These are phyloP conservation scores for Pholiota molesta DNA, from an alignment of 768 basidiomycete genomes.

Conservation along the genomic window DNA sequence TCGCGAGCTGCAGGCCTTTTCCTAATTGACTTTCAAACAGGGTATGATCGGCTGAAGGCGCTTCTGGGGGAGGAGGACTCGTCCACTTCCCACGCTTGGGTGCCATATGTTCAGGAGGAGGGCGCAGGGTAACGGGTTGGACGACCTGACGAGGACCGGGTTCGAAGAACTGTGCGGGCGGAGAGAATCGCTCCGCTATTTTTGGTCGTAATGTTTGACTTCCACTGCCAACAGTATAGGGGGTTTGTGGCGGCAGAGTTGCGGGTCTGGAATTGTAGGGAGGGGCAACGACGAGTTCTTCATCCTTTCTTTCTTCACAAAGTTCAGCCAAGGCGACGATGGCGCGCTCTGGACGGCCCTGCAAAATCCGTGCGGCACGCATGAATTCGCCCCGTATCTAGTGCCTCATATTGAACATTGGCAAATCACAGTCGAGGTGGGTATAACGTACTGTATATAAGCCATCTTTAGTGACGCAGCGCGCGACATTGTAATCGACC, in stretches of 20 bases:
- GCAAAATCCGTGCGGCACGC: conserved; percentile 88
- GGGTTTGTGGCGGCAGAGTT: conserved; percentile 67
- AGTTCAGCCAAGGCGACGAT: conserved; percentile 84
- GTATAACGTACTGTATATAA: conserved; percentile 76
- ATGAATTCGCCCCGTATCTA: conserved; percentile 99
- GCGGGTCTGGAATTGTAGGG: conserved; percentile 39
- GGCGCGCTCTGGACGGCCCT: conserved; percentile 78
- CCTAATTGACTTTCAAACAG: conserved; percentile 72
- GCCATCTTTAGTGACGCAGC: conserved; percentile 96
- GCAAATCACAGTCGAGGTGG: background rate
- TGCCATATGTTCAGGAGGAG: conserved; percentile 78
- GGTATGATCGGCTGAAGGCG: conserved; percentile 64
- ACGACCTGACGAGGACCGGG: conserved; percentile 34
- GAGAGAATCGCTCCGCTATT: conserved; percentile 52
- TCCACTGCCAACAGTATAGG: conserved; percentile 70
- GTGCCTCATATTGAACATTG: conserved; percentile 11
- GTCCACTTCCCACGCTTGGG: conserved; percentile 83
- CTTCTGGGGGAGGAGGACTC: conserved; percentile 80
- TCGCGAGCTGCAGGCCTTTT: conserved; percentile 68
- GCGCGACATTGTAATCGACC: conserved; percentile 92
- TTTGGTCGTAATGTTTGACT: conserved; percentile 61
- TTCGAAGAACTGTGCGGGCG: conserved; percentile 54
- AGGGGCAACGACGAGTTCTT: conserved; percentile 58
- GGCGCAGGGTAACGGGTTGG: conserved; percentile 36
- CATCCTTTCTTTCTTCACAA: conserved; percentile 85